Base-by-base conservation (phyloP, 148 eudicot genomes). In the Tetragonia tetragonoides region DNA sequence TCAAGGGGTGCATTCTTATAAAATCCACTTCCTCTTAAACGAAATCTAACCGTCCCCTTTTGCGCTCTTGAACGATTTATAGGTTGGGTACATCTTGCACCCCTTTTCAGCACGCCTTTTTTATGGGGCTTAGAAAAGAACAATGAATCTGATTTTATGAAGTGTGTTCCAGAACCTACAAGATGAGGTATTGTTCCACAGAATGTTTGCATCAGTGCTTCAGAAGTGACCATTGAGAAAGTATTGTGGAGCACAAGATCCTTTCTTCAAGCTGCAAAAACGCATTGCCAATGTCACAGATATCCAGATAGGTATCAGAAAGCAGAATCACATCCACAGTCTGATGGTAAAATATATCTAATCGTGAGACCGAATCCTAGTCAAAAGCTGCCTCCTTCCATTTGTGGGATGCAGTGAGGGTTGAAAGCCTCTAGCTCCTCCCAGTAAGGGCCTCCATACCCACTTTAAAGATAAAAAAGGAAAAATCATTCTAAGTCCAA, bases 161-260 rank as follows among this genome's bases (percentile, higher is more conserved):
- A 44, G 23, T 62, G 82, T 53, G 74, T 24, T 20, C 67, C 77
- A 42, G 77, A 73, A 74, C 75, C 38, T 5, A 62, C 61, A 74
- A 63, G 59, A 42, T 73, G 66, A 63, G 84, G 84, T 41, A 68
- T 17, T 24, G 72, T 78, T n/a, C 85, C 86, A 40, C 47, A 79
- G 39, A 83, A 73, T 68, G 69, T 70, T 79, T 73, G 88, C 78
- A 88, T 63, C 14, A 77, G n/a, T 63, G 75, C 83, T 78, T 86
- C 85, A 63, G 74, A 80, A 75, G 78, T 68, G 16, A 82, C 84
- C 77, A 76, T 84, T 28, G 66, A 23, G 16, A 3, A 68, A 42
- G 16, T 0, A 9, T 2, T 21, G 6, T 46, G 41, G 4, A 28
- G 41, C 17, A 20, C 66, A 42, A 42, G 3, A 77, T 69, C 61